Evolutionary conservation across 176 grass and related monocot genomes (phyloP), one percentile per base, ranked within the genome.

Genomic region (Thalia dealbata): DNA sequence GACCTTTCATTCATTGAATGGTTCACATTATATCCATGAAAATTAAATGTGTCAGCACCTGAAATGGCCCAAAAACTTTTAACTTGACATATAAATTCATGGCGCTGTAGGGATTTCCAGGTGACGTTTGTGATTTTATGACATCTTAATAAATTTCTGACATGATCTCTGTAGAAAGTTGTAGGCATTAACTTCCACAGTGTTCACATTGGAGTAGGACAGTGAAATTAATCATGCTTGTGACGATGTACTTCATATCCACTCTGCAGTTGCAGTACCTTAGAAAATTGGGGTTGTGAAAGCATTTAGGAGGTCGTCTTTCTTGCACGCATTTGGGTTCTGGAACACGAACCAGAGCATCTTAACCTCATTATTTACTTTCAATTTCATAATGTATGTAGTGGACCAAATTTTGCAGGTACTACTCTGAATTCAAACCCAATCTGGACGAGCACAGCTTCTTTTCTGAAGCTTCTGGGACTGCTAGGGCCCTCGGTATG

Each of bases 391-490:
- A 14, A 63, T 21, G 23, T 7, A 63, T 29, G 3, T 68, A 68
- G 38, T 68, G 38, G 35, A 41, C 38, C 32, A 19, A 24, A 43
- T 45, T 62, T 66, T 74, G 61, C 86, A 92, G 92, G 80, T 91
- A 87, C 84, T 73, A 79, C 50, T 68, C 82, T 77, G 88, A 82
- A 80, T 78, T 23, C 73, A 91, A 88, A 86, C 21, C 73, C 29
- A 88, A 88, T 71, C 71, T 73, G 67, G 76, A 85, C 10, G 88
- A 88, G 48, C 85, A 86, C 73, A 90, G 88, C 62, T 92, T 92
- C 82, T 87, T 89, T 66, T 89, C 92, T 21, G 89, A 86, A 84
- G 75, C 80, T 75, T 89, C 89, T 79, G 82, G 82, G 78, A 92
- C 76, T 46, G 64, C 59, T 62, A 91, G 79, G 76, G 88, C 68